These are phyloP conservation scores for Trametes cinnabarina DNA, from an alignment of 768 basidiomycete genomes.

Conservation along the genomic window DNA sequence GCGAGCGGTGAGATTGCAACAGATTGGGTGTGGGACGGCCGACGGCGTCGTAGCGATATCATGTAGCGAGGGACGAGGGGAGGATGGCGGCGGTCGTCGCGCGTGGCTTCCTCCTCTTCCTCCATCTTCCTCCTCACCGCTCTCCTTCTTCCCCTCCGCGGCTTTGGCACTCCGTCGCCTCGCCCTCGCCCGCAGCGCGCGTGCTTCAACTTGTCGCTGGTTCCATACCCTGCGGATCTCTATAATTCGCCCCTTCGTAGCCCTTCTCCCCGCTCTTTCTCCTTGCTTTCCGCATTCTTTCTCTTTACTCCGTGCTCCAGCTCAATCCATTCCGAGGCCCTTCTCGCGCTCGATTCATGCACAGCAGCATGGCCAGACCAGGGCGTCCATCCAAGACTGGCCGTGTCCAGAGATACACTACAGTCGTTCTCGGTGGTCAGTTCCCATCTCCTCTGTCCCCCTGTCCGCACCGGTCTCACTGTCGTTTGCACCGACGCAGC, in stretches of 20 bases:
- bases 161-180: conserved; percentile 2
- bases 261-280: conserved; percentile 5
- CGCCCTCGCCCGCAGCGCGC: conserved; percentile 9
- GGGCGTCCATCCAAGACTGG: not conserved
- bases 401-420: conserved; percentile 36
- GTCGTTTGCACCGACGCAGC: conserved; percentile 42
- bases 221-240: conserved; percentile 1
- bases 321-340: not conserved
- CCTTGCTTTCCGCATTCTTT: not conserved
- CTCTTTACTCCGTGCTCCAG: not conserved
- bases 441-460: conserved; percentile 9
- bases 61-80: no score
- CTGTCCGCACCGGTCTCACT: no score
- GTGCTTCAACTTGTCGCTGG: not conserved
- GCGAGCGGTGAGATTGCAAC: no score
- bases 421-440: conserved; percentile 79
- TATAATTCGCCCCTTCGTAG: conserved; percentile 8
- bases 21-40: no score
- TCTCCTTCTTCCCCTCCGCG: conserved; percentile 5
- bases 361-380: conserved; percentile 6
- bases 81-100: no score
- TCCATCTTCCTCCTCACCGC: not conserved
- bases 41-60: no score
- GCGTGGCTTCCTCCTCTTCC: not conserved
- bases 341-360: not conserved